These are phyloP conservation scores for Oxyria digyna DNA, from an alignment of 148 eudicot species.

Conservation along the genomic window DNA sequence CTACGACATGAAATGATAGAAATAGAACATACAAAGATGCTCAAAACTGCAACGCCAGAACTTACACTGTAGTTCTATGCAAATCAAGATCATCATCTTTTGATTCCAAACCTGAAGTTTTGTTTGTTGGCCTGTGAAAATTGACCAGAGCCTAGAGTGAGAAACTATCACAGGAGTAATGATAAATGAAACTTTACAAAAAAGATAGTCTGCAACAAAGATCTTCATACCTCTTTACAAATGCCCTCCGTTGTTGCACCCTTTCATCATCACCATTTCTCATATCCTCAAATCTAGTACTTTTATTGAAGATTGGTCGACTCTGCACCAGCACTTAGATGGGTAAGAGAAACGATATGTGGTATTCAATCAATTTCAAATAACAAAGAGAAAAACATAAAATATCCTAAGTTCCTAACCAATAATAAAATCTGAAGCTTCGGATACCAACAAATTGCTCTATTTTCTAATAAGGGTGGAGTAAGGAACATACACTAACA, in stretches of 20 bases:
- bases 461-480: not conserved
- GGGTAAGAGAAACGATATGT: constrained; percentile 4
- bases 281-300: constrained; percentile 98
- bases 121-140: constrained; percentile 49
- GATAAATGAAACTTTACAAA: not conserved
- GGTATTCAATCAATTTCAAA: not conserved
- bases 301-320: constrained; percentile 93
- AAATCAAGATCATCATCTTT: constrained; percentile 76
- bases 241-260: constrained; percentile 45
- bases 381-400: not conserved
- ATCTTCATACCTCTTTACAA: constrained; percentile 41
- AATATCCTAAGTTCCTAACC: not conserved
- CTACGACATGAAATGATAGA: constrained; percentile 4
- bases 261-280: constrained; percentile 77
- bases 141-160: constrained; percentile 5
- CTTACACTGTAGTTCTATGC: constrained; percentile 48
- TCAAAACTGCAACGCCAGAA: constrained; percentile 7
- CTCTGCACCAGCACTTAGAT: constrained; percentile 38
- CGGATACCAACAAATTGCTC: not conserved
- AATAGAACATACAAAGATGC: not conserved
- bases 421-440: not conserved
- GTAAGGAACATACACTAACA: not conserved
- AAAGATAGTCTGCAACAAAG: not conserved
- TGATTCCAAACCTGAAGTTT: constrained; percentile 55
- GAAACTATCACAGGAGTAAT: not conserved